Conservation (phyloP, 1,139 yeast genomes). For the Zygotorulaspora mrakii region DNA sequence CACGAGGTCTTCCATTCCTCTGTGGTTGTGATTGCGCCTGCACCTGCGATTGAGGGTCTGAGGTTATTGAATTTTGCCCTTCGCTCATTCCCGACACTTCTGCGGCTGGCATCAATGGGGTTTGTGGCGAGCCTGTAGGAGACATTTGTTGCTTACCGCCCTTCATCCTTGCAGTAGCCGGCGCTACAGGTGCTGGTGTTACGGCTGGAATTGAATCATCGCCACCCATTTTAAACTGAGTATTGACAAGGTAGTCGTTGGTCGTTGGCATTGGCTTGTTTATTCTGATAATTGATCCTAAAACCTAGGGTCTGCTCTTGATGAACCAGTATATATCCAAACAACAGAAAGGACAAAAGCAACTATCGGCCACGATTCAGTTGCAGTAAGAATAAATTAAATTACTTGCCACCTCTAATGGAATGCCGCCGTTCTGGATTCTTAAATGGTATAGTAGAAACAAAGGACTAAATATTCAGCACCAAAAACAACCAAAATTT, state of each 20-base stretch:
- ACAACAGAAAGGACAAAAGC: no score
- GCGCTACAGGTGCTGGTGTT: constrained; percentile 43
- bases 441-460: no score
- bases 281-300: no score
- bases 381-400: neutral
- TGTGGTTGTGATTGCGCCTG: constrained; percentile 8
- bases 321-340: no score
- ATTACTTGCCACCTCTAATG: neutral
- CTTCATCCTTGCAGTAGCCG: constrained; percentile 80
- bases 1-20: constrained; percentile 15
- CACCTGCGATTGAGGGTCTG: constrained; percentile 8
- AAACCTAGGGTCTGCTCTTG: no score
- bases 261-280: constrained; percentile 18
- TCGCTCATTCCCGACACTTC: constrained; percentile 20
- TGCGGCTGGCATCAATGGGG: constrained; percentile 32
- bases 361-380: neutral
- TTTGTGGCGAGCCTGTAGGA: constrained; percentile 38
- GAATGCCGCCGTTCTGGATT: constrained; percentile 1
- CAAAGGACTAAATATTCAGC: no score
- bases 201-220: constrained; percentile 19
- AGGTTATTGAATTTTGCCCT: constrained; percentile 11
- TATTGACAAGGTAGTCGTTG: constrained; percentile 34
- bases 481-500: no score
- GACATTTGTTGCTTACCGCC: constrained; percentile 46
- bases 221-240: constrained; percentile 33